phyloP scores from a whole-genome alignment of 768 basidiomycete genomes.

The Suillus paluster region DNA sequence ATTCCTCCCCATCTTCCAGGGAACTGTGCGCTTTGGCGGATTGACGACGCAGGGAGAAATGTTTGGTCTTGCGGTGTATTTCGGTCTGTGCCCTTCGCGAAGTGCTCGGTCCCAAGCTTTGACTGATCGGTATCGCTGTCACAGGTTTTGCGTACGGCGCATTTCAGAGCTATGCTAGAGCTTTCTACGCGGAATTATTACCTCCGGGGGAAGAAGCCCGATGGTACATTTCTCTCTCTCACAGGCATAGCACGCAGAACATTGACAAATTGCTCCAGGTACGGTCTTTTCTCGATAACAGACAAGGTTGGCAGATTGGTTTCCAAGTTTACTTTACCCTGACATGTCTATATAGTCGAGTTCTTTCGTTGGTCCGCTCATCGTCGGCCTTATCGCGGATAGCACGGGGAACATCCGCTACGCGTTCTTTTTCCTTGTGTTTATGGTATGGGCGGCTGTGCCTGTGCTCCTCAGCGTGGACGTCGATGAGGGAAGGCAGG shows the following conservation, averaged over 20 bases:
- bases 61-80: conserved; percentile 81
- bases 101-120: not conserved
- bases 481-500: conserved; percentile 62
- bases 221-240: conserved; percentile 54
- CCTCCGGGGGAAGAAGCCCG: conserved; percentile 89
- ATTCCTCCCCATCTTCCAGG: conserved; percentile 61
- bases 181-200: conserved; percentile 85
- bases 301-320: conserved; percentile 64
- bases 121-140: not conserved
- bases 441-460: conserved; percentile 81
- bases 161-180: conserved; percentile 89
- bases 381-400: conserved; percentile 89
- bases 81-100: conserved; percentile 53
- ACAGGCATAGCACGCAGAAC: not conserved
- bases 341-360: conserved; percentile 59
- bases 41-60: conserved; percentile 83
- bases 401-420: conserved; percentile 90
- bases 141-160: conserved; percentile 80
- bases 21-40: conserved; percentile 59
- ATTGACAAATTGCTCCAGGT: conserved; percentile 36
- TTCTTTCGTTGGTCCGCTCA: conserved; percentile 88
- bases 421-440: conserved; percentile 85
- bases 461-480: conserved; percentile 77
- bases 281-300: conserved; percentile 87
- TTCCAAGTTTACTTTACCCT: not conserved